A percentile compares a stretch with the other conserved stretches of the same genome.
phyloP scores from a whole-genome alignment of 768 basidiomycete species.

The Tricholomella constricta region DNA sequence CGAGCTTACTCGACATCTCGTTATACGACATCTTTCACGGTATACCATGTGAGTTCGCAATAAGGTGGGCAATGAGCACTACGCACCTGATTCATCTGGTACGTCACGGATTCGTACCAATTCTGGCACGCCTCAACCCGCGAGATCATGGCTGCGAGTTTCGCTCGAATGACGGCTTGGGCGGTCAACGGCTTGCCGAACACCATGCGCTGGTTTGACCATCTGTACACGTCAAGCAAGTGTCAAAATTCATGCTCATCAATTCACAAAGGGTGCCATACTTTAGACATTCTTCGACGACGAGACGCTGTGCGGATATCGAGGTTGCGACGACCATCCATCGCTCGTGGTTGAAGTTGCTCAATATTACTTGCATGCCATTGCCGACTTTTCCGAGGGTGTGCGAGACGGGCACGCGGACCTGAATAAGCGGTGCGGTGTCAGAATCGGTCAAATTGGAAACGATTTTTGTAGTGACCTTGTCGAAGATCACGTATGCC shows the following conservation, averaged over 20 bases:
- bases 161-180: conserved; percentile 86
- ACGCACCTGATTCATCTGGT: conserved; percentile 87
- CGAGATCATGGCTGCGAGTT: conserved; percentile 88
- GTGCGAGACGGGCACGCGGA: conserved; percentile 82
- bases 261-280: conserved; percentile 28
- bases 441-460: neutral
- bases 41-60: conserved; percentile 7
- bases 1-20: conserved; percentile 82
- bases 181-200: conserved; percentile 85
- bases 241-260: neutral
- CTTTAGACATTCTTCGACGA: conserved; percentile 92
- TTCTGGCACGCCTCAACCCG: conserved; percentile 83
- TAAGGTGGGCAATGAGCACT: conserved; percentile 5
- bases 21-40: conserved; percentile 74
- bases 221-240: conserved; percentile 45
- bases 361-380: conserved; percentile 81
- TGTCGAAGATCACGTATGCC: conserved; percentile 80
- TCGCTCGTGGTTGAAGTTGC: conserved; percentile 88
- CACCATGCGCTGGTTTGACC: conserved; percentile 86
- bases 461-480: conserved; percentile 28
- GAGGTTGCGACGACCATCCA: conserved; percentile 83
- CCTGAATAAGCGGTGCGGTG: conserved; percentile 21
- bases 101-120: conserved; percentile 88
- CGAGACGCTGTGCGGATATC: conserved; percentile 72
- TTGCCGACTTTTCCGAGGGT: conserved; percentile 86